Evolutionary conservation across 1,284 basidiomycete genomes (phyloP).

Genomic region (Mrakiaceae sp.): DNA sequence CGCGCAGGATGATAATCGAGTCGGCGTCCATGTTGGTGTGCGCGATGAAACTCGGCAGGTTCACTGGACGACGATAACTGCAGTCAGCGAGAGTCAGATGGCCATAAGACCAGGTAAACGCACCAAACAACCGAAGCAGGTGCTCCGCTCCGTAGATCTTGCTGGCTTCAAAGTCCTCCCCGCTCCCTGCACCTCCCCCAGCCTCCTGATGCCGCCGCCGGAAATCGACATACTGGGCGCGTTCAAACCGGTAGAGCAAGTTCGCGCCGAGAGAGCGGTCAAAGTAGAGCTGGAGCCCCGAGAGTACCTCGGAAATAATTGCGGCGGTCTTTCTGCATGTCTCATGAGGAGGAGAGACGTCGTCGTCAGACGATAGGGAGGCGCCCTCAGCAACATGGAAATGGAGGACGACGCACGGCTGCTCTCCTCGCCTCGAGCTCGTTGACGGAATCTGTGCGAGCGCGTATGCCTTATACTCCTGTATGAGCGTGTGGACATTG

Average conservation of each 20-base stretch:
- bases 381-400: background rate
- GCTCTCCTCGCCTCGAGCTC: background rate
- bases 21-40: slow-evolving; percentile 86
- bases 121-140: slow-evolving; percentile 80
- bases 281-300: slow-evolving; percentile 88
- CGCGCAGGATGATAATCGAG: slow-evolving; percentile 66
- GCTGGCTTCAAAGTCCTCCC: slow-evolving; percentile 74
- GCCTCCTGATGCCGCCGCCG: slow-evolving; percentile 65
- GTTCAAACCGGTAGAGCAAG: slow-evolving; percentile 86
- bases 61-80: slow-evolving; percentile 34
- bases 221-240: slow-evolving; percentile 78
- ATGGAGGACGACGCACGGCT: slow-evolving; percentile 37
- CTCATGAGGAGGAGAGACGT: background rate
- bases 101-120: slow-evolving; percentile 25
- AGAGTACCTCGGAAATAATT: slow-evolving; percentile 64
- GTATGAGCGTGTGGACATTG: slow-evolving; percentile 63
- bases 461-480: slow-evolving; percentile 63
- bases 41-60: slow-evolving; percentile 61
- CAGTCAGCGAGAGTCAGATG: background rate
- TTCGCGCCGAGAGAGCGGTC: slow-evolving; percentile 82
- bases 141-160: slow-evolving; percentile 92
- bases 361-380: background rate
- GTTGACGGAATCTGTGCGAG: slow-evolving; percentile 25
- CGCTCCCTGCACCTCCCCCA: slow-evolving; percentile 42
- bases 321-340: slow-evolving; percentile 43